Conservation (phyloP, 2,329 filamentous ascomycete species). For the Rhinocladiella similis region DNA sequence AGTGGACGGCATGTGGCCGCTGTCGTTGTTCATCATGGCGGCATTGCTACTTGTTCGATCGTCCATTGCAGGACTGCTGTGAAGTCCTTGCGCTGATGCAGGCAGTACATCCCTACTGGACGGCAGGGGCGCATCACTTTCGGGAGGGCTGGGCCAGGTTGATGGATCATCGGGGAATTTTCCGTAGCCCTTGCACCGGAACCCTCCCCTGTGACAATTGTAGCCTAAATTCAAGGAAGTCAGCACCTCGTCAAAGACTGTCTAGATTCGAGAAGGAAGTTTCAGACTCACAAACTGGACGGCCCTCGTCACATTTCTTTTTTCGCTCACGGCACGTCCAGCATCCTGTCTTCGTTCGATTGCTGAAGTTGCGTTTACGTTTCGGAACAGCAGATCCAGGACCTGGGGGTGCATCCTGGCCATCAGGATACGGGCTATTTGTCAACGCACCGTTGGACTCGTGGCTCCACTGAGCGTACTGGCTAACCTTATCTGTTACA, state of each 20-base stretch:
- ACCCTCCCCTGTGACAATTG: constrained; percentile 88
- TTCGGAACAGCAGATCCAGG: constrained; percentile 40
- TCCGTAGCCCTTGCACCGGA: constrained; percentile 82
- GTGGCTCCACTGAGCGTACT: constrained; percentile 35
- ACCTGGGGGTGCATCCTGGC: constrained; percentile 30
- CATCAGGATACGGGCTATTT: constrained; percentile 31
- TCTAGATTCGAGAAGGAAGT: constrained; percentile 5
- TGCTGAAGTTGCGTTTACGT: constrained; percentile 70
- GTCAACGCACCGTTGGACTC: constrained; percentile 24
- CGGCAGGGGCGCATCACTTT: constrained; percentile 72
- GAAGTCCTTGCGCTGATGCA: too few relatives aligned
- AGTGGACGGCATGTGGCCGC: too few relatives aligned
- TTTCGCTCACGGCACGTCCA: constrained; percentile 88
- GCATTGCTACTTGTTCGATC: too few relatives aligned
- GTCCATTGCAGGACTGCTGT: too few relatives aligned
- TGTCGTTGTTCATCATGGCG: too few relatives aligned
- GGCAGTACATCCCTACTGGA: too few relatives aligned
- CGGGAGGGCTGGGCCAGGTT: constrained; percentile 71
- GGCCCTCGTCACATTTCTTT: constrained; percentile 96
- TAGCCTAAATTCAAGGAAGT: constrained; percentile 57
- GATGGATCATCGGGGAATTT: constrained; percentile 63
- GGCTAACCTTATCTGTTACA: constrained; percentile 40
- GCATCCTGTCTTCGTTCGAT: constrained; percentile 93
- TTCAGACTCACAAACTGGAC: constrained; percentile 76
- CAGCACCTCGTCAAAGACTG: constrained; percentile 6